Base-by-base conservation (phyloP, 371 early-diverging fungal species). In the Actinomortierella wolfii region DNA sequence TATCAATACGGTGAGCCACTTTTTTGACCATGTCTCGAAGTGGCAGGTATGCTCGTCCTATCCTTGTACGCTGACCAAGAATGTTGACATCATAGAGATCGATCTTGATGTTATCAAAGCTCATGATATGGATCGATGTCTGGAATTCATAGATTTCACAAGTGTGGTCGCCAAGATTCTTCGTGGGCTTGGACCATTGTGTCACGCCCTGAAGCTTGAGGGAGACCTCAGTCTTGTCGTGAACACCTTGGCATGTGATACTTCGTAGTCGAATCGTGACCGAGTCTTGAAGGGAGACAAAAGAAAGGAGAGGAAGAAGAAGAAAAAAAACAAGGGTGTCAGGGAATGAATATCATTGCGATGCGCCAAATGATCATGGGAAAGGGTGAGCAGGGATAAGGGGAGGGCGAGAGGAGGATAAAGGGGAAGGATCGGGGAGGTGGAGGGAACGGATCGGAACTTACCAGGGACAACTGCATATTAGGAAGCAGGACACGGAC, bases 101-200 rank as follows among this genome's bases (percentile, higher is more conserved):
- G n/a, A 73, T 59, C 52, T 73, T 73, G 54, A 73, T 28, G 29
- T 56, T 73, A 46, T 73, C 73, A 49, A 73, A 73, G 9, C 67
- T 73, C 73, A 73, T 73, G 49, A 59, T 73, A 40, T 73, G 73
- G 42, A 73, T 60, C 0, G 73, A 59, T 1, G 73, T 66, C 14
- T 39, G 21, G 25, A 73, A 73, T 13, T 73, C 67, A 42, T 66
- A 73, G 7, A 42, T 5, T 3, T 62, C 45, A 7, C 54, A 51
- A 28, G 73, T 73, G 24, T 73, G 73, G 43, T 73, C 73, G 48
- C 64, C 63, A 13, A 73, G 57, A 47, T 59, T 67, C 54, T 59
- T 66, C 41, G 62, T 44, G 15, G 67, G 59, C 25, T 59, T 62
- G 45, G 73, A 62, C 29, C 56, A 51, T 48, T 62, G 62, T 21